These are phyloP conservation scores for Eimeria sp. DNA, from an alignment of 169 alveolate species.

Conservation along the genomic window DNA sequence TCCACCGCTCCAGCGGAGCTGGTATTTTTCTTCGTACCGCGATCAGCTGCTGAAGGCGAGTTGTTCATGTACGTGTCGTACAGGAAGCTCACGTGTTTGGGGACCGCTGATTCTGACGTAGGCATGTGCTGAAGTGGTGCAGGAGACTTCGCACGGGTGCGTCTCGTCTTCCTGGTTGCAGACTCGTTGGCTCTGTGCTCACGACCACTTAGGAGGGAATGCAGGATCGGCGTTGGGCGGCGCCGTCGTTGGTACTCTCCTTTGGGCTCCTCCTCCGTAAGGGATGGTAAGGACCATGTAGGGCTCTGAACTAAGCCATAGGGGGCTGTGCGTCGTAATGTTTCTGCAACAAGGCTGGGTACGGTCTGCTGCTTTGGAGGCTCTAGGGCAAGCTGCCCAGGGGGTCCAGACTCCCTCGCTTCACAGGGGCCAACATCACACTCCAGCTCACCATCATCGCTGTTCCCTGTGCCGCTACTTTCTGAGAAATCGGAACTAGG, in stretches of 20 bases:
- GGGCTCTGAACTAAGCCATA: conserved; percentile 64
- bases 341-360: conserved; percentile 59
- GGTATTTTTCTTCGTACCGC: not conserved
- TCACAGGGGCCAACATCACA: not conserved
- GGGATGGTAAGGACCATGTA: conserved; percentile 28
- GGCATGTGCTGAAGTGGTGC: conserved; percentile 40
- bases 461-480: not conserved
- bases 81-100: conserved; percentile 56
- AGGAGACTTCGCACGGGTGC: conserved; percentile 21
- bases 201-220: conserved; percentile 10
- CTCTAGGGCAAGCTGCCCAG: not conserved
- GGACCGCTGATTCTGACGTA: conserved; percentile 22
- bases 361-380: not conserved
- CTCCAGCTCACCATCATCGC: not conserved
- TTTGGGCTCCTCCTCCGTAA: not conserved
- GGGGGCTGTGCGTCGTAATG: conserved; percentile 62
- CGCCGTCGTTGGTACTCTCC: not conserved
- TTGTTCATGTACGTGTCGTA: conserved; percentile 55
- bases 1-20: conserved; percentile 11
- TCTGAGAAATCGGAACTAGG: not conserved
- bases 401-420: not conserved
- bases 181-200: not conserved
- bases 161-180: conserved; percentile 2
- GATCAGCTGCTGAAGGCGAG: not conserved
- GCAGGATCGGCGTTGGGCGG: conserved; percentile 29